Base-by-base conservation (phyloP, 2,329 filamentous ascomycete species). In the Hypoxylon sp. region DNA sequence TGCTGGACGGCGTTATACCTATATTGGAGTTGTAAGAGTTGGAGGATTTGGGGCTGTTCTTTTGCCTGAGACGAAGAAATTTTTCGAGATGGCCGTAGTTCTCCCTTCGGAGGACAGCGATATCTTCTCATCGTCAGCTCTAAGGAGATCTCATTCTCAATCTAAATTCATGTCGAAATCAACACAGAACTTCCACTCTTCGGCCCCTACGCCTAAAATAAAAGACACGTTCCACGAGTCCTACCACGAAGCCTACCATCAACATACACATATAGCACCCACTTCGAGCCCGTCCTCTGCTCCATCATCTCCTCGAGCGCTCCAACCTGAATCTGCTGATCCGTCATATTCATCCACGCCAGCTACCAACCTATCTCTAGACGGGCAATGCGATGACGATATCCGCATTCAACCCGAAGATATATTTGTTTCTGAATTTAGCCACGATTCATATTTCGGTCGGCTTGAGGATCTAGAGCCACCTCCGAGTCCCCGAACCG, bases 321-420 rank as follows among this genome's bases (percentile, higher is more conserved):
- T 84, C 37, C 84, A 85, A 61, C 81, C 81, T 60, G 87, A 88
- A 69, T 87, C 81, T 77, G 89, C 81, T 22, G 82, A 85, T 62
- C 84, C 85, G 3, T 90, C 89, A 1, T 87, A 85, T 76, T 83
- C 84, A 24, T 91, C 90, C 1, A 92, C 89, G 2, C 86, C 89
- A 3, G 85, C 87, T 17, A 90, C 88, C 73, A 91, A 86, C 72
- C 80, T 90, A 60, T 91, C 89, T 11, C 80, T 91, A 60, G 85
- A 87, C 60, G 87, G 85, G 51, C 86, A 87, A 65, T 86, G 83
- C 74, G 87, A 89, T 55, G 84, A 85, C 48, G 77, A 78, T 55
- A 59, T 78, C 53, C 65, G 75, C 65, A 77, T 84, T 50, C 81
- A 86, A 66, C 78, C 83, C 39, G 82, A 86, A 39, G 85, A 88